These are phyloP conservation scores for Plasmodium chabaudi DNA, from an alignment of 169 alveolate species.

Conservation along the genomic window DNA sequence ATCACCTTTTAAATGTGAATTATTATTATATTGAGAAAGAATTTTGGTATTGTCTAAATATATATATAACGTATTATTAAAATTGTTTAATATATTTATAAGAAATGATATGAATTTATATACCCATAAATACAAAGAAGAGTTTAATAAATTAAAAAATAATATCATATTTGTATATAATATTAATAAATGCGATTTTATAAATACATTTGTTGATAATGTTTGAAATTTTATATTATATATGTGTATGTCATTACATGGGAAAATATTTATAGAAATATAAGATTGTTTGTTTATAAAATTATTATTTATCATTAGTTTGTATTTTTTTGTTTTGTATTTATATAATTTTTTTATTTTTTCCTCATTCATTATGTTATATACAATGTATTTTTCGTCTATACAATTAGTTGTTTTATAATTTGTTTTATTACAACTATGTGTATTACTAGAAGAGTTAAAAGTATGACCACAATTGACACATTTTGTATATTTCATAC, in stretches of 20 bases:
- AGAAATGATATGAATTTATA: conserved; percentile 49
- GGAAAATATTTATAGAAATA: conserved; percentile 46
- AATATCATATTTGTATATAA: conserved; percentile 49
- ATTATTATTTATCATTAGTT: conserved; percentile 27
- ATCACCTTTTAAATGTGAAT: conserved; percentile 1
- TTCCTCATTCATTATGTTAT: conserved; percentile 33
- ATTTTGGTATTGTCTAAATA: conserved; percentile 42
- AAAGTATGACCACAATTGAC: too few relatives aligned
- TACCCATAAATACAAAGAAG: conserved; percentile 42
- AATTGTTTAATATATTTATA: conserved; percentile 37
- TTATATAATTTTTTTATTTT: conserved; percentile 41
- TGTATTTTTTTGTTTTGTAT: conserved; percentile 34
- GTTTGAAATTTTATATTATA: conserved; percentile 37
- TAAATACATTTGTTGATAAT: conserved; percentile 14
- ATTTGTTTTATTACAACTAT: too few relatives aligned
- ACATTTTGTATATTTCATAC: too few relatives aligned
- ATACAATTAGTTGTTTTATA: neutral
- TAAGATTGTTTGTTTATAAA: conserved; percentile 35
- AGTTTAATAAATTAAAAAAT: conserved; percentile 31
- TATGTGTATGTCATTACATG: conserved; percentile 29
- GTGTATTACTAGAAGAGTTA: too few relatives aligned
- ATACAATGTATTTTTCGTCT: conserved; percentile 17
- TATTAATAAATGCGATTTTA: conserved; percentile 29
- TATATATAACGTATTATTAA: conserved; percentile 17
- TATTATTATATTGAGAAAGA: conserved; percentile 36